Evolutionary conservation across 345 rosid genomes (phyloP).

Genomic region (Ceriops decandra): DNA sequence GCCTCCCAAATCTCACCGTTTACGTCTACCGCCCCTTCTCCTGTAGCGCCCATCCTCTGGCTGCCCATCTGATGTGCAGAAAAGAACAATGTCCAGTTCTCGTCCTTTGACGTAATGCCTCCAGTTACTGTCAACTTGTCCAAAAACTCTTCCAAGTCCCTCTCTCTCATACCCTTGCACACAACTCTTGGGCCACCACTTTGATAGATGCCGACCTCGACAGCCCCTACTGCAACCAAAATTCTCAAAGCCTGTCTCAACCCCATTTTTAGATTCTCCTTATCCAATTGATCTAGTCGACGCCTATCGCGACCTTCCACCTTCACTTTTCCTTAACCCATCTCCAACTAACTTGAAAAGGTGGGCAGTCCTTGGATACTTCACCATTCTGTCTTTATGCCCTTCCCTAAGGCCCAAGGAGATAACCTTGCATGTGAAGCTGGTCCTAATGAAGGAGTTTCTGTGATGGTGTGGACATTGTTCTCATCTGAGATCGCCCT

Average conservation of each 20-base stretch:
- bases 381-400: slow-evolving; percentile 52
- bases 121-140: slow-evolving; percentile 29
- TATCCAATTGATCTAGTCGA: slow-evolving; percentile 36
- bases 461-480: slow-evolving; percentile 43
- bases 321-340: slow-evolving; percentile 38
- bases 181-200: slow-evolving; percentile 60
- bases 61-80: slow-evolving; percentile 81
- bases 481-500: slow-evolving; percentile 42
- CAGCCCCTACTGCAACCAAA: slow-evolving; percentile 72
- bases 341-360: slow-evolving; percentile 45
- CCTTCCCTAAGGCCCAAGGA: slow-evolving; percentile 69
- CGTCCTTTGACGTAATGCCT: slow-evolving; percentile 43
- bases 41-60: slow-evolving; percentile 58
- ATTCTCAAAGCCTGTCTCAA: slow-evolving; percentile 57
- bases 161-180: slow-evolving; percentile 42
- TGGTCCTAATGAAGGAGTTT: slow-evolving; percentile 61
- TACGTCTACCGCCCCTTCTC: slow-evolving; percentile 56
- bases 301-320: slow-evolving; percentile 39
- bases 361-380: slow-evolving; percentile 47
- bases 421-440: slow-evolving; percentile 44
- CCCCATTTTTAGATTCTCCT: slow-evolving; percentile 57
- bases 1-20: slow-evolving; percentile 66
- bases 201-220: slow-evolving; percentile 65
- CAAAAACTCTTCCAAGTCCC: slow-evolving; percentile 49
- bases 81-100: slow-evolving; percentile 39